A percentile compares a stretch with the other conserved stretches of the same genome.
Evolutionary conservation across 2,329 filamentous ascomycete species (phyloP).

Genomic region (Apiospora saccharicola): DNA sequence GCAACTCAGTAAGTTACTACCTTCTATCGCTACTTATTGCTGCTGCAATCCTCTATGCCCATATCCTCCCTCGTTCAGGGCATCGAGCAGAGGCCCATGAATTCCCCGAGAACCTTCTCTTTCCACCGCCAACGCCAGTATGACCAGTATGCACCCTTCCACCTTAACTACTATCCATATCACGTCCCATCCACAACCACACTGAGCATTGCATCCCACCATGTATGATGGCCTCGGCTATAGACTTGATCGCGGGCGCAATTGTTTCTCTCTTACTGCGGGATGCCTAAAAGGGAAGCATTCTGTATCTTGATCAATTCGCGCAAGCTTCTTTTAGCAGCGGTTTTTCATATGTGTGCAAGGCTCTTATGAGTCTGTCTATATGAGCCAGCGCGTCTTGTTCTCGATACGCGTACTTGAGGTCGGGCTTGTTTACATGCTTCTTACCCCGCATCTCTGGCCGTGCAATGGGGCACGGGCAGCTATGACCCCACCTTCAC

Average conservation of each 20-base stretch:
- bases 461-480: not conserved
- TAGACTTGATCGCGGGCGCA: not conserved
- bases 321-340: not conserved
- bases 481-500: not conserved
- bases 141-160: too few relatives aligned
- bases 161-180: conserved; percentile 22
- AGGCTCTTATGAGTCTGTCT: not conserved
- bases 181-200: not conserved
- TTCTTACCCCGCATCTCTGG: conserved; percentile 11
- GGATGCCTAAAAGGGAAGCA: not conserved
- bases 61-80: not conserved
- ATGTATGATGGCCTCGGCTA: not conserved
- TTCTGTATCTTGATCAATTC: not conserved
- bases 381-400: not conserved
- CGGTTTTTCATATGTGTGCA: not conserved
- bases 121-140: not conserved
- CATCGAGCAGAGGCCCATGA: not conserved
- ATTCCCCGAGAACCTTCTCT: not conserved
- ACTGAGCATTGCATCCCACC: not conserved
- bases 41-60: not conserved
- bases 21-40: not conserved
- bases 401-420: conserved; percentile 3
- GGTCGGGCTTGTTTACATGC: conserved; percentile 15
- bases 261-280: not conserved
- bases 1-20: conserved; percentile 75